Base-by-base conservation (phyloP, 2,329 filamentous ascomycete species). In the Exophiala mesophila region DNA sequence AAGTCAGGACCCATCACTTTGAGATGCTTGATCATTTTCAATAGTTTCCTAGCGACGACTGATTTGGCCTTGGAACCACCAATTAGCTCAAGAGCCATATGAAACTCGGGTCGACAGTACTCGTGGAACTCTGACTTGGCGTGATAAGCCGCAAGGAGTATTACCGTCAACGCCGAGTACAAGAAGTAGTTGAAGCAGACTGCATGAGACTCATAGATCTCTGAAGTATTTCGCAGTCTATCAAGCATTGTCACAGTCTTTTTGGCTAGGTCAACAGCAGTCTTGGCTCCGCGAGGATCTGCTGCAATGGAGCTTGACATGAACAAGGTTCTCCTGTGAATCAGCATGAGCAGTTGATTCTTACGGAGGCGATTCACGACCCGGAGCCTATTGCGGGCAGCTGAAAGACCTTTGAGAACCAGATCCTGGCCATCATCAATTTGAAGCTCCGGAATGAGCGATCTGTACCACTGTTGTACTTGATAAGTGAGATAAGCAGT, bases 121-220 rank as follows among this genome's bases (percentile, higher is more conserved):
- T 62, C 63, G 2, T 66, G 63, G 36, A 72, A 73, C 2, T 58
- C 57, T 2, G 59, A 56, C 0, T 70, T 69, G 0, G 65, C 68
- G 47, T 73, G 67, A 3, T 69, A 62, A 0, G 72, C 68, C 1
- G 70, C 71, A 0, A 71, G 59, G 20, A 70, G 65, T 1, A 71
- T 49, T 1, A 64, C 60, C 0, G 63, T 64, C 5, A 68, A 49
- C 0, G 65, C 63, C 16, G 63, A 66, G 19, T 67, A 57, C 4
- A 68, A 52, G 31, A 68, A 68, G 40, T 67, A 67, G 43, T 68
- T 66, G 51, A 68, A 68, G 7, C 63, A 62, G 17, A 60, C 60
- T 3, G 64, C 63, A 28, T 65, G 64, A 21, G 63, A 59, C 29
- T 58, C 59, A 47, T 68, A 68, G 7, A 68, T 60, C 12, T 60